Evolutionary conservation across 2,329 filamentous ascomycete species (phyloP), one percentile per base, ranked within the genome.

Genomic region (Chaetomiaceae sp.): DNA sequence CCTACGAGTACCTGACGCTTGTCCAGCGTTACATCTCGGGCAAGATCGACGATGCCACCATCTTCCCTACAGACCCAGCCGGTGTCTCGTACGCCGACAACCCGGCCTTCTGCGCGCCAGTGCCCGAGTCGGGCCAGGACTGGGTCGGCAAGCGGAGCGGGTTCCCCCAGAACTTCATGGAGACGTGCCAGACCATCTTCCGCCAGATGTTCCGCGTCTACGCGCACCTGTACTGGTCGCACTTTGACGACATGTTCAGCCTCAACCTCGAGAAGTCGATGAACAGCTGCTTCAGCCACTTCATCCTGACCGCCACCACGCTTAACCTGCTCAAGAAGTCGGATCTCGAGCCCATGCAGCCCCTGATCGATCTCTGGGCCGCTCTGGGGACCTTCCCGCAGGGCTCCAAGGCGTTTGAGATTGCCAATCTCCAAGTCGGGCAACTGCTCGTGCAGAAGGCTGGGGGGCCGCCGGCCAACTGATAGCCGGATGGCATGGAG

Each of bases 161-260:
- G 4, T 99, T 99, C 71, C 94, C 94, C 2, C 83, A 88, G 59
- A 88, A 89, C 61, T 97, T 96, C 70, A 79, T 92, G 63, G 83
- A 87, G 57, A 91, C 96, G 63, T 94, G 92, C 76, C 91, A 95
- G 76, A 87, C 87, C 61, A 94, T 96, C 65, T 92, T 96, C 76
- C 88, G 91, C 64, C 94, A 96, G 73, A 97, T 99, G 87, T 97
- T 99, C 79, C 88, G 94, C 55, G 92, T 96, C 63, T 99, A 99
- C 68, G 87, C 94, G 44, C 94, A 99, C 72, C 84, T 99, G 57
- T 99, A 99, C 77, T 96, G 95, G 81, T 89, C 91, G 53, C 94
- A 99, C 72, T 99, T 89, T 71, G 75, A 85, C 56, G 87, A 90
- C 61, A 90, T 91, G 71, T 92, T 90, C 72, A 86, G 91, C 69